Conservation (phyloP, 305 asterid genomes). For the Solanum hybrid region DNA sequence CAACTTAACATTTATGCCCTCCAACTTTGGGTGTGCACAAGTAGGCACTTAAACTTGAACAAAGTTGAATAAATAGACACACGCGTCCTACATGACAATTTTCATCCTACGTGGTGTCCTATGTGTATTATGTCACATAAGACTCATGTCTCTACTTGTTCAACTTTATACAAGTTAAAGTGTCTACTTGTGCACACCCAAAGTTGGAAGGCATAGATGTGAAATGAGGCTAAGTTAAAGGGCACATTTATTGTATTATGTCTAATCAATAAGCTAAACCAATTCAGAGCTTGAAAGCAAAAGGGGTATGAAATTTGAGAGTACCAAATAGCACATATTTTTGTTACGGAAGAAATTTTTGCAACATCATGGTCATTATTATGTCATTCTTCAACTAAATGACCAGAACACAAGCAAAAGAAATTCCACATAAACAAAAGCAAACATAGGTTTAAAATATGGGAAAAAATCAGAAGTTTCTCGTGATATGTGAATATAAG, state of each 20-base stretch:
- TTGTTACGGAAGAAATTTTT: background rate
- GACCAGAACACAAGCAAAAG: background rate
- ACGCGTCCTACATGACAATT: background rate
- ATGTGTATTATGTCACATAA: background rate
- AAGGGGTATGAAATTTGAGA: background rate
- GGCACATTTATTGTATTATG: background rate
- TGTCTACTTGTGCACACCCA: background rate
- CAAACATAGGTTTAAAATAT: background rate
- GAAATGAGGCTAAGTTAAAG: background rate
- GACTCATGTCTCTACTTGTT: background rate
- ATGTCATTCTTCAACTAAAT: background rate
- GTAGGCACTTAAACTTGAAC: background rate
- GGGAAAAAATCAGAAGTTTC: background rate
- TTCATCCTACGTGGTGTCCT: background rate
- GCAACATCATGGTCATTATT: background rate
- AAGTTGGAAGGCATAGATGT: background rate
- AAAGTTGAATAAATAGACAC: background rate
- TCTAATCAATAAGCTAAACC: background rate
- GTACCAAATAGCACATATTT: background rate
- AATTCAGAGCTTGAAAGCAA: background rate
- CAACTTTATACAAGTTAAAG: background rate
- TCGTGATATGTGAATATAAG: background rate
- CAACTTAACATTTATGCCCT: background rate
- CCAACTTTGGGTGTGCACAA: background rate
- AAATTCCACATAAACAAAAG: background rate